These are phyloP conservation scores for Rugosomyces carneus DNA, from an alignment of 1,284 basidiomycete genomes.

Conservation along the genomic window DNA sequence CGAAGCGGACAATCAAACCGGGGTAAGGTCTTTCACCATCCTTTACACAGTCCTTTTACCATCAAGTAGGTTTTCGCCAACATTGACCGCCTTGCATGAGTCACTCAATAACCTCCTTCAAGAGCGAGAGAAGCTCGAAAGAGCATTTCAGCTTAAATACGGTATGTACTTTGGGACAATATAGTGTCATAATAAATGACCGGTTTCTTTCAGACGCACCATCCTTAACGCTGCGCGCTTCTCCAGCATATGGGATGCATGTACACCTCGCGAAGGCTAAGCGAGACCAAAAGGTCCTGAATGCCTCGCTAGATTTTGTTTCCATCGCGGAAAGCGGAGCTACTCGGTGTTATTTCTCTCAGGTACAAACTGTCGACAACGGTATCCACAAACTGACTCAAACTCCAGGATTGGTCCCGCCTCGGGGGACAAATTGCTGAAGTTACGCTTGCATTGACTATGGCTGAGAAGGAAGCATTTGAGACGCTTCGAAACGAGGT, in stretches of 20 bases:
- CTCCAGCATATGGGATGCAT: constrained; percentile 64
- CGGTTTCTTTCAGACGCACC: constrained; percentile 45
- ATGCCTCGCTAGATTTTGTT: constrained; percentile 44
- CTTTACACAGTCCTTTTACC: constrained; percentile 1
- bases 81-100: constrained; percentile 50
- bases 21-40: constrained; percentile 40
- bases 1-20: constrained; percentile 65
- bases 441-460: constrained; percentile 45
- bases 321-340: constrained; percentile 54
- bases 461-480: constrained; percentile 69
- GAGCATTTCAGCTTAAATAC: constrained; percentile 45
- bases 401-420: constrained; percentile 64
- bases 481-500: constrained; percentile 64
- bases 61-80: constrained; percentile 58
- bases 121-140: constrained; percentile 49
- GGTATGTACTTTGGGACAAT: constrained; percentile 31
- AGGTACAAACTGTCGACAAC: constrained; percentile 35
- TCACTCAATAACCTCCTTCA: constrained; percentile 39
- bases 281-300: constrained; percentile 48
- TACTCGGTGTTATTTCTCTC: constrained; percentile 67
- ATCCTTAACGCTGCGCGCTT: constrained; percentile 66
- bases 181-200: constrained; percentile 10
- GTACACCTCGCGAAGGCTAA: constrained; percentile 63
- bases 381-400: background rate
- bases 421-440: constrained; percentile 64